Evolutionary conservation across 2,329 filamentous ascomycete genomes (phyloP).

Genomic region (Penicillium expansum): DNA sequence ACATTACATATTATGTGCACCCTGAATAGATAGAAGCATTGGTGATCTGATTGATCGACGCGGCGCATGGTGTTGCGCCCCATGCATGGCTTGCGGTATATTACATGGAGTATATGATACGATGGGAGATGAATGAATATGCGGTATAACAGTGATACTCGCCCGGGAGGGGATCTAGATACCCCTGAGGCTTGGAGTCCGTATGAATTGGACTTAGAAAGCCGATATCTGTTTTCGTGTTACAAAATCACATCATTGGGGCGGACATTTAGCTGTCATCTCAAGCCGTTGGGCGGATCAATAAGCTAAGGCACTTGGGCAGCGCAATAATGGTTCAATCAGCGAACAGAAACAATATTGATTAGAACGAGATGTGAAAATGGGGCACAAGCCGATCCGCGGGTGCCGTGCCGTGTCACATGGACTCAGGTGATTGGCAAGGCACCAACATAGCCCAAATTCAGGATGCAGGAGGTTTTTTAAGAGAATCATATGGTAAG

Average conservation of each 20-base stretch:
- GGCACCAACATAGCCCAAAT: neutral
- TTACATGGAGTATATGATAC: neutral
- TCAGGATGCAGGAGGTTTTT: neutral
- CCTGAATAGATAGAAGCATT: neutral
- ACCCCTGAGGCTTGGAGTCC: conserved; percentile 1
- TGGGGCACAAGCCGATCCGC: neutral
- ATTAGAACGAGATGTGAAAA: neutral
- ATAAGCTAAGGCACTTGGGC: neutral
- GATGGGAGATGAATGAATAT: neutral
- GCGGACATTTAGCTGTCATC: conserved; percentile 13
- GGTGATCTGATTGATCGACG: neutral
- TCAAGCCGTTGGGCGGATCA: neutral
- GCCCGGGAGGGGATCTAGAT: neutral
- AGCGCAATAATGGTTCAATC: neutral
- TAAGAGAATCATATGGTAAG: neutral
- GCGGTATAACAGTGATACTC: conserved; percentile 2
- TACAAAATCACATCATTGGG: conserved; percentile 11
- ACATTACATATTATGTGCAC: neutral
- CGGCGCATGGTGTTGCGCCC: neutral
- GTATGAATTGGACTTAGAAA: conserved; percentile 4
- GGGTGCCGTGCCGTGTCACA: conserved; percentile 1
- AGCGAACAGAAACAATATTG: neutral
- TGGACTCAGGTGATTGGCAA: conserved; percentile 6
- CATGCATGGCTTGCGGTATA: neutral
- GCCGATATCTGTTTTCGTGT: conserved; percentile 7